Conservation (phyloP, 768 basidiomycete species). For the Tylopilus vinaceipallidus region DNA sequence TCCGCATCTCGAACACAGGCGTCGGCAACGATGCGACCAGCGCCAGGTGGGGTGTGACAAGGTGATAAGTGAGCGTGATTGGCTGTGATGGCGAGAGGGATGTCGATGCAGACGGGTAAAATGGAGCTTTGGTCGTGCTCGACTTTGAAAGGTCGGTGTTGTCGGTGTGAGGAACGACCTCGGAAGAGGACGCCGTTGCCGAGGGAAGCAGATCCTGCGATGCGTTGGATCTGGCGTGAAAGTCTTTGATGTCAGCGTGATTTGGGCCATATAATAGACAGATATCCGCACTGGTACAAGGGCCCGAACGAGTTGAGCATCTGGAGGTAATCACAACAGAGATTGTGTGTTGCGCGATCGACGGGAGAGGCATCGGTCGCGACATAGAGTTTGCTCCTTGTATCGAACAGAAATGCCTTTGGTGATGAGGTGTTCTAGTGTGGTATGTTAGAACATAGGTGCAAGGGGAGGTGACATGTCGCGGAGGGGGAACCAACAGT, state of each 20-base stretch:
- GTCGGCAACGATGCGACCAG: constrained; percentile 74
- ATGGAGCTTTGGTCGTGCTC: constrained; percentile 41
- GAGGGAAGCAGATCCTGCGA: constrained; percentile 4
- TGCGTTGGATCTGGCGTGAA: constrained; percentile 21
- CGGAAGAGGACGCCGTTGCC: neutral
- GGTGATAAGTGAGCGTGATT: constrained; percentile 81
- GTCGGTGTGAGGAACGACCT: neutral
- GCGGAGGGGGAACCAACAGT: constrained; percentile 44
- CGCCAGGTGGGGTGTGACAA: constrained; percentile 70
- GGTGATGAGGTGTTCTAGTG: constrained; percentile 84
- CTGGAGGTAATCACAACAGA: constrained; percentile 88
- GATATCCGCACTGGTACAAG: constrained; percentile 66
- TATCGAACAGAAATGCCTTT: constrained; percentile 93
- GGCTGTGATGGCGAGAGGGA: constrained; percentile 55
- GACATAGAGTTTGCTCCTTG: constrained; percentile 79
- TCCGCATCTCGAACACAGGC: constrained; percentile 64
- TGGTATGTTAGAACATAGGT: neutral
- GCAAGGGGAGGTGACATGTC: neutral
- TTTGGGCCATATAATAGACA: neutral
- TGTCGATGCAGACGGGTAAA: constrained; percentile 70
- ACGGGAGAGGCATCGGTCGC: constrained; percentile 93
- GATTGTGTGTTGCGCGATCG: constrained; percentile 81
- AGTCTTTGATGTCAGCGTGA: constrained; percentile 5
- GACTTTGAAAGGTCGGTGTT: constrained; percentile 1
- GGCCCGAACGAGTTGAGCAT: constrained; percentile 85